Evolutionary conservation across 2,329 filamentous ascomycete genomes (phyloP).

Genomic region (Lachnellula occidentalis): DNA sequence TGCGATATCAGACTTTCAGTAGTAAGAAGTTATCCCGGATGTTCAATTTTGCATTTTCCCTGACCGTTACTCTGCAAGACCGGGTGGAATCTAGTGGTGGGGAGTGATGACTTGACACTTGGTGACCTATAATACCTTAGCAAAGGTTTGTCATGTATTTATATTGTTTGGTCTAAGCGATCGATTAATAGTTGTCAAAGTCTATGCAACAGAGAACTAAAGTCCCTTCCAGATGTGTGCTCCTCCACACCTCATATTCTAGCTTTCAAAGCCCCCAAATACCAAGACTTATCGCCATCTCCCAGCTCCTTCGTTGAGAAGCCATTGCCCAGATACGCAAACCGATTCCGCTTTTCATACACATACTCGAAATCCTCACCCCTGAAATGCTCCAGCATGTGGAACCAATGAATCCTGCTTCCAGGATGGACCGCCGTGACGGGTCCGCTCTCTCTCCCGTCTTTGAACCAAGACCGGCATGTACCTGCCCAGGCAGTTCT

Average conservation of each 20-base stretch:
- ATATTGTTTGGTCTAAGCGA: no score
- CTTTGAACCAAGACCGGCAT: conserved; percentile 20
- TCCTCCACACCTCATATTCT: not conserved
- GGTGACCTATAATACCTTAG: no score
- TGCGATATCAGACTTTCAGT: not conserved
- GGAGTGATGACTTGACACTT: no score
- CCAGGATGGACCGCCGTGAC: conserved; percentile 12
- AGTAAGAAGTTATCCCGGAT: no score
- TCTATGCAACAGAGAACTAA: not conserved
- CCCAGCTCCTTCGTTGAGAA: conserved; percentile 8
- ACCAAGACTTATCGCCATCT: conserved; percentile 13
- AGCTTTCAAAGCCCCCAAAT: conserved; percentile 10
- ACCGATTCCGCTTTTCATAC: conserved; percentile 6
- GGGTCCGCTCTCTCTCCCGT: conserved; percentile 6
- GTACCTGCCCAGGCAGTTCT: conserved; percentile 15
- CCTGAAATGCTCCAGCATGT: conserved; percentile 14
- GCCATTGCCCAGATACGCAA: conserved; percentile 17
- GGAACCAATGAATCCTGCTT: conserved; percentile 16
- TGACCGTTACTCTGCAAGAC: no score
- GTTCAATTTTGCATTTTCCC: no score
- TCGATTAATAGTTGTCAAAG: not conserved
- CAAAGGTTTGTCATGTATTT: no score
- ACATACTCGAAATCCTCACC: conserved; percentile 15
- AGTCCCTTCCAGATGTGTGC: not conserved
- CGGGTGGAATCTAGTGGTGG: no score